phyloP scores from a whole-genome alignment of 2,329 filamentous ascomycete genomes.

The Colletotrichum sp. region DNA sequence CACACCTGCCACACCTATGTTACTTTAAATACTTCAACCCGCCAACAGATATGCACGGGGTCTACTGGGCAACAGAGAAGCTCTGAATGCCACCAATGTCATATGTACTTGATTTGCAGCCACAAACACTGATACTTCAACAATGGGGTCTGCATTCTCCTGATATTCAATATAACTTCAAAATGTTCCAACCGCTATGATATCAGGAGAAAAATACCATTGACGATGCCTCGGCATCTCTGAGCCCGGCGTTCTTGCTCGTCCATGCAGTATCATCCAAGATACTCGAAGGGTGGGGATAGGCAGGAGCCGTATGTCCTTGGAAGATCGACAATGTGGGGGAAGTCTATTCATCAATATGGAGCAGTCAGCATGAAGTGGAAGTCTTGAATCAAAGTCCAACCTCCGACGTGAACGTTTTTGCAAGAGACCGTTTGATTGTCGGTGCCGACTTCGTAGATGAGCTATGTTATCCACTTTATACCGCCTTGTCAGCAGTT shows the following conservation, averaged over 20 bases:
- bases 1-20: too few species aligned
- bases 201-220: not conserved
- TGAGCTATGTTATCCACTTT: not conserved
- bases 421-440: too few species aligned
- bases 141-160: too few species aligned
- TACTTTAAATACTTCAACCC: not conserved
- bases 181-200: accelerated
- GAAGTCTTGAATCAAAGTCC: not conserved
- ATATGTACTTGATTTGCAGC: not conserved
- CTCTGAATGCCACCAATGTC: not conserved
- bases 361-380: not conserved
- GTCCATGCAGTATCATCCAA: too few species aligned
- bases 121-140: not conserved
- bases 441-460: not conserved
- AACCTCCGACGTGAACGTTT: accelerated
- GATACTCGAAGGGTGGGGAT: not conserved
- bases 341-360: not conserved
- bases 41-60: not conserved
- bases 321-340: not conserved
- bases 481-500: not conserved
- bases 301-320: not conserved
- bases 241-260: too few species aligned
- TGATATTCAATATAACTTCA: not conserved
- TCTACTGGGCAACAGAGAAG: not conserved
- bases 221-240: not conserved